phyloP scores from a whole-genome alignment of 2,329 filamentous ascomycete species.

The Metarhizium robertsii region DNA sequence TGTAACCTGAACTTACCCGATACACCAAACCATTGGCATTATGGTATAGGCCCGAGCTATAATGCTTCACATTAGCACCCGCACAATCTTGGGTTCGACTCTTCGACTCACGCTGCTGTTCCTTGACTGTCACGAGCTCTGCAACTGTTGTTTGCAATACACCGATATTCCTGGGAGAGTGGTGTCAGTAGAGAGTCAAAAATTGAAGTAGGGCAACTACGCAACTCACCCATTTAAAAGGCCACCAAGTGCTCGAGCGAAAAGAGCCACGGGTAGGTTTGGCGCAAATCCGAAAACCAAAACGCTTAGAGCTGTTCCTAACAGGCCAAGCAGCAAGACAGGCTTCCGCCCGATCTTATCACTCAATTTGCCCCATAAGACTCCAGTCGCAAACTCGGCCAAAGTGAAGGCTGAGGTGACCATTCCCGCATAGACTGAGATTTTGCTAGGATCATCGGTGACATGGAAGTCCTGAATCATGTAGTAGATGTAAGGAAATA shows the following conservation, averaged over 20 bases:
- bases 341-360: slow-evolving; percentile 90
- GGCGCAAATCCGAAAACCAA: slow-evolving; percentile 84
- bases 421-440: slow-evolving; percentile 89
- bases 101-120: slow-evolving; percentile 68
- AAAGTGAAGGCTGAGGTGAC: slow-evolving; percentile 95
- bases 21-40: slow-evolving; percentile 97
- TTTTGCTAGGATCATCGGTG: slow-evolving; percentile 66
- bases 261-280: slow-evolving; percentile 70
- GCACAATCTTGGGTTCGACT: slow-evolving; percentile 14
- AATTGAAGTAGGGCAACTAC: no score
- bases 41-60: slow-evolving; percentile 86
- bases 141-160: slow-evolving; percentile 92
- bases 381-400: slow-evolving; percentile 85
- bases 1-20: slow-evolving; percentile 51
- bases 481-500: slow-evolving; percentile 96
- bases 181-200: not conserved
- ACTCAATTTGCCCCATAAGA: slow-evolving; percentile 88
- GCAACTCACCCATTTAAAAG: slow-evolving; percentile 79
- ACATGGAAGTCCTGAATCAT: slow-evolving; percentile 92
- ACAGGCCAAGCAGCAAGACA: slow-evolving; percentile 78
- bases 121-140: slow-evolving; percentile 85
- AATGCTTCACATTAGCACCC: not conserved
- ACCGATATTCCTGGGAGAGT: slow-evolving; percentile 65
- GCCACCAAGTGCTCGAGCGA: slow-evolving; percentile 82
- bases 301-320: slow-evolving; percentile 88